Base-by-base conservation (phyloP, 257 asterid genomes). In the Fraxinus cuspidata region DNA sequence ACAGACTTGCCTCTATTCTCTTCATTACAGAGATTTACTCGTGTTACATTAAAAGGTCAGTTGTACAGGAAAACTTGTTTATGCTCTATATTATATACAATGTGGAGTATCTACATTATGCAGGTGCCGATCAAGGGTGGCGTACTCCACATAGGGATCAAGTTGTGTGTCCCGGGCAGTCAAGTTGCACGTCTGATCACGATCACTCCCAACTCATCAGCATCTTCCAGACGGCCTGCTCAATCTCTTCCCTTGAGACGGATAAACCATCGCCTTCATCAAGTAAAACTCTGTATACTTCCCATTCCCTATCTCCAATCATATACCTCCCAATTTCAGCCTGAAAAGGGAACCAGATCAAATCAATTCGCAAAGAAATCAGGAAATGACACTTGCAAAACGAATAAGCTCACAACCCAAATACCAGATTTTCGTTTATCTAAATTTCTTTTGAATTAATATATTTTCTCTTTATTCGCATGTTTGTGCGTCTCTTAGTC, bases 261-360 rank as follows among this genome's bases (percentile, higher is more conserved):
- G 87, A 79, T 21, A 82, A 81, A 37, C 90, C 84, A 53, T 85
- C 84, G 44, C 85, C 82, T 72, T 87, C 91, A 51, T 83, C 89
- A 80, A 87, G 82, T 34, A 75, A 79, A 51, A 87, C 80, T 79
- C 89, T 87, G 74, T 87, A 87, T 3, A 87, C 83, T 70, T 87
- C 91, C 91, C 91, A 87, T 74, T 87, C 84, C 29, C 87, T 78
- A 77, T 85, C 91, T 77, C 78, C 76, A 23, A 79, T 85, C 82
- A 87, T 74, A 70, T 83, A 87, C 56, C 91, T 84, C 40, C 76
- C 85, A 67, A 85, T 85, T 85, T 83, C 87, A 72, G 87, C 91
- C 91, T 87, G 82, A 66, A 81, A 3, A 79, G 79, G 72, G 79
- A 5, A 77, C 74, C 60, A 71, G 27, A 77, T 56, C 42, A 35